Base-by-base conservation (phyloP, 495 filamentous ascomycete species). In the Penicillium canescens region DNA sequence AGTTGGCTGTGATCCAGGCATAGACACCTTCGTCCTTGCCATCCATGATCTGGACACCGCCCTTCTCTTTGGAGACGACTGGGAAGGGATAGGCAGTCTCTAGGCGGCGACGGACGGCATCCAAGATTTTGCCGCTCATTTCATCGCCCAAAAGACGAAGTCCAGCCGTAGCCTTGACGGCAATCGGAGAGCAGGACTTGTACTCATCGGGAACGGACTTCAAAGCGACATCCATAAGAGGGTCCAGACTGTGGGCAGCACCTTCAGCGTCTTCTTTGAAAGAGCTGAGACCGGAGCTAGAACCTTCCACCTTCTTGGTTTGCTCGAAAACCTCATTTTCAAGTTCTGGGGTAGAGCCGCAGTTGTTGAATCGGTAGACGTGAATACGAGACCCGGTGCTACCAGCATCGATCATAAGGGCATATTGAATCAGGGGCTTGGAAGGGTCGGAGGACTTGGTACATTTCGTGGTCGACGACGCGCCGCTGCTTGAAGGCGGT, bases 361-460 rank as follows among this genome's bases (percentile, higher is more conserved):
- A 98, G 78, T 98, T 98, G 78, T 97, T 98, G 83, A 98, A 98
- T 54, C 87, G 86, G 77, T 97, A 98, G 49, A 98, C 92, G 73
- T 98, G 94, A 65, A 98, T 96, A 49, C 94, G 89, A 54, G 94
- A 98, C 52, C 94, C 94, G 37, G 93, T 96, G 74, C 92, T 97
- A 50, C 94, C 94, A 35, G 94, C 94, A 77, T 98, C 94, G 64
- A 98, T 91, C 94, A 98, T 98, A 59, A 96, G 82, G 52, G 91
- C 94, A 78, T 97, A 98, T 65, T 98, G 94, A 54, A 97, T 86
- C 57, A 98, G 78, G 23, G 95, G 95, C 75, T 96, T 98, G 39
- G 88, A 84, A 31, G 85, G 81, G 50, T 91, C 89, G 69, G 78
- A 84, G 24, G 93, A 90, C 66, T 85, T 89, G 42, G 84, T 84